phyloP scores from a whole-genome alignment of 2,329 filamentous ascomycete species.

The Penicillium oxalicum region DNA sequence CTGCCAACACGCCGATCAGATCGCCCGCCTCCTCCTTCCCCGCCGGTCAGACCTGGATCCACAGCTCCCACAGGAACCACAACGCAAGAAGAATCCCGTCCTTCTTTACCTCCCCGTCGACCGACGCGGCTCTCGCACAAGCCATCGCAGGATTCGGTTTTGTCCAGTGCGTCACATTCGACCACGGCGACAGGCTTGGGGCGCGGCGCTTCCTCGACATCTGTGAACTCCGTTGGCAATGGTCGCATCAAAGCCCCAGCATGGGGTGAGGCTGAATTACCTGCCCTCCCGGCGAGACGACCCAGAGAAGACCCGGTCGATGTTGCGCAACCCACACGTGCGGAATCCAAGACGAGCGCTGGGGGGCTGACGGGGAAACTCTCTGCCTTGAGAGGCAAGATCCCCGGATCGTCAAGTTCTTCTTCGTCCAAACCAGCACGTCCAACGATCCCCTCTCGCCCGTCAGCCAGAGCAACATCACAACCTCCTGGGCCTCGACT shows the following conservation, averaged over 20 bases:
- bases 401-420: constrained; percentile 2
- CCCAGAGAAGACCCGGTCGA: constrained; percentile 22
- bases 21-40: constrained; percentile 14
- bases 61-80: constrained; percentile 18
- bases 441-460: constrained; percentile 10
- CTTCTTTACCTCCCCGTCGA: constrained; percentile 46
- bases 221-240: constrained; percentile 22
- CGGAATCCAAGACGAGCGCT: constrained; percentile 18
- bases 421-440: constrained; percentile 3
- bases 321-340: constrained; percentile 17
- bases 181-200: constrained; percentile 36
- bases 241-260: constrained; percentile 49
- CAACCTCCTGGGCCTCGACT: constrained; percentile 15
- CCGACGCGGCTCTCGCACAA: constrained; percentile 34
- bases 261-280: constrained; percentile 51
- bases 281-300: constrained; percentile 49
- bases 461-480: constrained; percentile 8
- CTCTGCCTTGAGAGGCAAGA: constrained; percentile 12
- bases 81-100: constrained; percentile 24
- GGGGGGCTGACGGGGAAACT: constrained; percentile 13
- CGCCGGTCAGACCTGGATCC: constrained; percentile 30
- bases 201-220: constrained; percentile 30
- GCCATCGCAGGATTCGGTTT: constrained; percentile 47
- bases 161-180: constrained; percentile 49
- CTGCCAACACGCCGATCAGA: constrained; percentile 40